Base-by-base conservation (phyloP, 1,139 yeast species). In the Protomyces macrosporus region DNA sequence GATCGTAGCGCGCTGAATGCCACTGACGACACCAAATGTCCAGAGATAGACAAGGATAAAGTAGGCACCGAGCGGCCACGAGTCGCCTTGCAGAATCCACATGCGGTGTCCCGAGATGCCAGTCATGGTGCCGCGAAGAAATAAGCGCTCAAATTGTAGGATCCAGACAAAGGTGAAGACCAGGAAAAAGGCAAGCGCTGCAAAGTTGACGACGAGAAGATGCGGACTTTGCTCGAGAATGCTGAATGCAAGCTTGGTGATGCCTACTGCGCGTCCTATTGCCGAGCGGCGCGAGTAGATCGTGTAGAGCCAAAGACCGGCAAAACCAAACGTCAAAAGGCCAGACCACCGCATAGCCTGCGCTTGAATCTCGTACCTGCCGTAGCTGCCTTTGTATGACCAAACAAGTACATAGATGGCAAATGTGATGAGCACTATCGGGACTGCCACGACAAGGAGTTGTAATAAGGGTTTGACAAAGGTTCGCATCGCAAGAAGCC, bases 11-110 rank as follows among this genome's bases (percentile, higher is more conserved):
- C 77, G 71, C 65, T 76, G 77, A 48, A 77, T 68, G 4, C 78
- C 78, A 54, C 75, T 71, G 10, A 78, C 66, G 23, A 78, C 74
- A 0, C 77, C 77, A 76, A 78, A 76, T 0, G 80, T 75, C 81
- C 81, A 78, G 42, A 78, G 67, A 66, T 75, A 77, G 74, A 76
- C 72, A 36, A 77, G 67, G 2, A 74, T 68, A 68, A 76, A 76
- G 67, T 75, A 74, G 4, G 72, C 72, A 1, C 76, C 79, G 0
- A 77, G 70, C 3, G 71, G 61, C 72, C 77, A 75, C 3, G 76
- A 70, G 45, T 70, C 70, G 35, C 73, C 69, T 53, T 72, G 74
- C 54, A 74, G 67, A n/a, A 73, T 69, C 76, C 76, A 74, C 30
- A 33, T 45, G 10, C 56, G 53, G 10, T 48, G 56, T 16, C 71